Percentiles rank a stretch among this genome's conserved stretches.
These are phyloP conservation scores for Kalaharituber pfeilii DNA, from an alignment of 2,329 filamentous ascomycete species.

Conservation along the genomic window DNA sequence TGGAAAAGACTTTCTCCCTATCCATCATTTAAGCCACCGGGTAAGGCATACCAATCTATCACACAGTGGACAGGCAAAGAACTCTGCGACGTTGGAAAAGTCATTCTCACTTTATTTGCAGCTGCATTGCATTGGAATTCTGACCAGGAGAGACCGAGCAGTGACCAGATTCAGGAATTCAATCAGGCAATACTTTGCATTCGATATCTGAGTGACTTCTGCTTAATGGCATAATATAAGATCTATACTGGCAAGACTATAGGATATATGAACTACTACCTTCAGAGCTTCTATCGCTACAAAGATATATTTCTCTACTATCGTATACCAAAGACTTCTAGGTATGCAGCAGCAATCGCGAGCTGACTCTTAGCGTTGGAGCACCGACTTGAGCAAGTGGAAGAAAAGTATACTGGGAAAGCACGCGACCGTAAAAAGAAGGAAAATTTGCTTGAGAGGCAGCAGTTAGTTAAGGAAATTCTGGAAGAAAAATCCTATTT, in stretches of 20 bases:
- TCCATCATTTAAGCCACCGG: background rate
- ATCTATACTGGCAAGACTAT: slow-evolving; percentile 1
- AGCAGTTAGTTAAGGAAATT: background rate
- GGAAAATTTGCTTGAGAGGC: background rate
- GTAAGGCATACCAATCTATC: slow-evolving; percentile 1
- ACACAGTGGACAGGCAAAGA: slow-evolving; percentile 3
- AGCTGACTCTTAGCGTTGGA: background rate
- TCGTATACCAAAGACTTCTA: background rate
- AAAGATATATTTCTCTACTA: slow-evolving; percentile 8
- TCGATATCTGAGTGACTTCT: background rate
- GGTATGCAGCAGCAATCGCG: background rate
- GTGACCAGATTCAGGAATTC: background rate
- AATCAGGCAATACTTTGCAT: background rate
- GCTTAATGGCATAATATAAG: slow-evolving; percentile 3
- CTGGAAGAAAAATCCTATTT: no score
- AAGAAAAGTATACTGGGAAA: background rate
- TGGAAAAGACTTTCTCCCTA: background rate
- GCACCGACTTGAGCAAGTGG: background rate
- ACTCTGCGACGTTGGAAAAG: no score
- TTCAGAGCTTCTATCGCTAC: slow-evolving; percentile 1
- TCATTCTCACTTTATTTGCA: background rate
- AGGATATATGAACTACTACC: slow-evolving; percentile 2
- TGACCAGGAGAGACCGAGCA: background rate
- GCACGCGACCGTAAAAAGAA: background rate
- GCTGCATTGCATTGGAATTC: background rate